These are phyloP conservation scores for Cryptococcus floricola DNA, from an alignment of 1,284 basidiomycete genomes.

Conservation along the genomic window DNA sequence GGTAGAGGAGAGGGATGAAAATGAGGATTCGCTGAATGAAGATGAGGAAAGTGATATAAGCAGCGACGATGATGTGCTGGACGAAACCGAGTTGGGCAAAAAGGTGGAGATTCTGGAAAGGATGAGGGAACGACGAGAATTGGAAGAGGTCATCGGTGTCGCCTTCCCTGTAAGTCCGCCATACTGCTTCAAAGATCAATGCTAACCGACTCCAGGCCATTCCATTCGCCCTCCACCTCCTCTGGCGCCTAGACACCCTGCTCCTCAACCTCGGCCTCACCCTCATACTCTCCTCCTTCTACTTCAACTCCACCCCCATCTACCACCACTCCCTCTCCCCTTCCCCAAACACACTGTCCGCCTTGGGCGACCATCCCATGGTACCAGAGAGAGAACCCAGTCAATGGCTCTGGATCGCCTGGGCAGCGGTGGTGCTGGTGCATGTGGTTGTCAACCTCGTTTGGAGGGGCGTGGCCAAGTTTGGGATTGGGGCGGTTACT, in stretches of 20 bases:
- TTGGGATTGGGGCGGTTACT: conserved; percentile 47
- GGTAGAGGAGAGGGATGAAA: conserved; percentile 13
- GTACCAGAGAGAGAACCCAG: conserved; percentile 16
- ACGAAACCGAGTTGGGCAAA: conserved; percentile 39
- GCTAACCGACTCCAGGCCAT: conserved; percentile 32
- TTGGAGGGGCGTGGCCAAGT: conserved; percentile 44
- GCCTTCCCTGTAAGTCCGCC: conserved; percentile 40
- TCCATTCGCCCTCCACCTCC: conserved; percentile 44
- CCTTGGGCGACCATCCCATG: neutral
- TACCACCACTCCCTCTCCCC: conserved; percentile 28
- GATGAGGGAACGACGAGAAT: conserved; percentile 34
- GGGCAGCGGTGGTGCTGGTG: conserved; percentile 31
- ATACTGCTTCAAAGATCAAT: neutral
- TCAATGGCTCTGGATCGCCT: conserved; percentile 32
- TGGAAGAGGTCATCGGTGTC: conserved; percentile 44
- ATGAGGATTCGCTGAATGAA: conserved; percentile 4
- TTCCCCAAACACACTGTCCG: neutral
- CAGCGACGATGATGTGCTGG: conserved; percentile 36
- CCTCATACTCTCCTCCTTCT: conserved; percentile 47
- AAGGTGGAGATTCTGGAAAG: conserved; percentile 45
- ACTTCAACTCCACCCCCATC: conserved; percentile 44
- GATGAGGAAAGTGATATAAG: conserved; percentile 43
- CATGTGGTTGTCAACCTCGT: conserved; percentile 39
- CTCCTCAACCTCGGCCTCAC: conserved; percentile 50
- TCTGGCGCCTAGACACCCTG: conserved; percentile 49